Base-by-base conservation (phyloP, 2,329 filamentous ascomycete species). In the Knoxdaviesia proteae region DNA sequence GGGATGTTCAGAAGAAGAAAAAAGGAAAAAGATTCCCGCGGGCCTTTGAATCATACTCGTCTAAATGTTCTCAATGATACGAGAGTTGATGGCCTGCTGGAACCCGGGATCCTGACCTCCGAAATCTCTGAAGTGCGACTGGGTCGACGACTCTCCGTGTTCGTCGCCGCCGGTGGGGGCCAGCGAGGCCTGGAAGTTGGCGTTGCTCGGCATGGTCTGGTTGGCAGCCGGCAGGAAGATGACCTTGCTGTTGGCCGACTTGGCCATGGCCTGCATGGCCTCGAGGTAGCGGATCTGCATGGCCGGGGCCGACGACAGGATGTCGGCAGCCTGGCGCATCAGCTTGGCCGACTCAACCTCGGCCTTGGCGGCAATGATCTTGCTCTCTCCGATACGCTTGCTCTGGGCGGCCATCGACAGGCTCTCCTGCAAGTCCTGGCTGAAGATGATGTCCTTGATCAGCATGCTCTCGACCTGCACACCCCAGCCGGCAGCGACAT, bases 201-300 rank as follows among this genome's bases (percentile, higher is more conserved):
- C 20, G 20, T 20, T 20, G 20, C 50, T 70, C 58, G 36, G 60
- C 54, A 78, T 71, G 10, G 71, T 75, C 61, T 81, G 72, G 49
- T 56, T 61, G 39, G 52, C 50, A 33, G 59, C 56, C 7, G 80
- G 81, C 53, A 90, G 55, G 68, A 88, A 90, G 54, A 90, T 87
- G 54, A 90, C 80, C 63, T 92, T 92, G 63, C 71, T 77, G 61
- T 87, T 92, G 40, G 86, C 84, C 0, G 75, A 74, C 72, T 94
- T 96, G 53, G 90, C 90, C 88, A 98, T 98, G 37, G 84, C 74
- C 60, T 96, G 90, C 88, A 96, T 96, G 4, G 90, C 87, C 64
- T 98, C 90, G 50, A 98, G 80, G 61, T 96, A 96, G 50, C 87
- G 71, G 64, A 94, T 94, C 64, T 94, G 87, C 90, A 98, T 98